phyloP scores from a whole-genome alignment of 495 filamentous ascomycete genomes.

The Penicillium pulvis region DNA sequence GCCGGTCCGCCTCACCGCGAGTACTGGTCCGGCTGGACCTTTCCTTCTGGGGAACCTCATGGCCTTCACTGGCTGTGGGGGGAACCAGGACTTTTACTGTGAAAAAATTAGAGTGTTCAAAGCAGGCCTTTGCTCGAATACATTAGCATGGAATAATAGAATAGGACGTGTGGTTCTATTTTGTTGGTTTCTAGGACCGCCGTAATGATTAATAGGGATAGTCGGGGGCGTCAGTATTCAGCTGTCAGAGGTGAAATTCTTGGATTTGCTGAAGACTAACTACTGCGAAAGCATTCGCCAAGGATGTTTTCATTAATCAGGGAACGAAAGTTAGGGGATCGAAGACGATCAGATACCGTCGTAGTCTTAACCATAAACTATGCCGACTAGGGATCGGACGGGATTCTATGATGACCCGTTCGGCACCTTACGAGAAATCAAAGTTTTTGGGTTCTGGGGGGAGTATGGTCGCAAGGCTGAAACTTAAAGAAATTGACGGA shows the following conservation, averaged over 20 bases:
- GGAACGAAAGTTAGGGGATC: constrained; percentile 76
- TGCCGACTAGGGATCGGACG: constrained; percentile 72
- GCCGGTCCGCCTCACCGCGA: constrained; percentile 64
- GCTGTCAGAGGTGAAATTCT: constrained; percentile 75
- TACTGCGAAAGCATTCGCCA: constrained; percentile 72
- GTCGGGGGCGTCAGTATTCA: constrained; percentile 69
- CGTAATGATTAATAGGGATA: constrained; percentile 75
- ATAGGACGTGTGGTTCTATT: constrained; percentile 71
- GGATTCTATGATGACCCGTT: constrained; percentile 70
- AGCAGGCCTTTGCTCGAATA: constrained; percentile 74
- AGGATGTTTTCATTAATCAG: constrained; percentile 78
- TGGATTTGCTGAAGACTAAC: constrained; percentile 63
- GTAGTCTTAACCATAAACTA: constrained; percentile 79
- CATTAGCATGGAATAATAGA: constrained; percentile 76
- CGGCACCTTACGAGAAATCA: constrained; percentile 75
- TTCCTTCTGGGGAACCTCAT: constrained; percentile 67
- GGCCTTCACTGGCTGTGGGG: constrained; percentile 63
- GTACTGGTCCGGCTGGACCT: constrained; percentile 62
- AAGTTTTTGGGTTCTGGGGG: constrained; percentile 74
- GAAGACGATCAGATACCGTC: constrained; percentile 76
- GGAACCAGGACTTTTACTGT: constrained; percentile 65
- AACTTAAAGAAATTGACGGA: constrained; percentile 72
- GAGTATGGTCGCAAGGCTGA: constrained; percentile 74
- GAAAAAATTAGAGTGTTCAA: constrained; percentile 75
- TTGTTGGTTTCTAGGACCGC: constrained; percentile 67